Evolutionary conservation across 2,329 filamentous ascomycete species (phyloP).

Genomic region (Lachnellula suecica): DNA sequence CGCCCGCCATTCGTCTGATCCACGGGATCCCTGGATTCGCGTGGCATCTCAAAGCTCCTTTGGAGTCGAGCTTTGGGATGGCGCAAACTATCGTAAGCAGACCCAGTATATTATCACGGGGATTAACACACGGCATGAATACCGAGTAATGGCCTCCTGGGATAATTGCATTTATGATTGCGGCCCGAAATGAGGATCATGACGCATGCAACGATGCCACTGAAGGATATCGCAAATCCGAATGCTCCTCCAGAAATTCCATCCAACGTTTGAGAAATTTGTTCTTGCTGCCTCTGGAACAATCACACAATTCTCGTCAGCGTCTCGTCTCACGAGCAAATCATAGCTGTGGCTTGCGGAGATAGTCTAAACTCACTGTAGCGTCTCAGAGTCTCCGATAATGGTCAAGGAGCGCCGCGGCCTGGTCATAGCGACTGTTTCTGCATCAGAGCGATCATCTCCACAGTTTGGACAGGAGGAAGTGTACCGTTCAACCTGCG

Average conservation of each 20-base stretch:
- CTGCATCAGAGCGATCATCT: constrained; percentile 9
- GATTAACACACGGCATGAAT: too few species aligned
- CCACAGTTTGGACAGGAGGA: constrained; percentile 1
- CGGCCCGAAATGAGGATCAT: constrained; percentile 1
- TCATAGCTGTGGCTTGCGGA: constrained; percentile 5
- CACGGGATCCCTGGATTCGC: constrained; percentile 15
- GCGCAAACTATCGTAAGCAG: constrained; percentile 8
- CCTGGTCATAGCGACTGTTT: constrained; percentile 89
- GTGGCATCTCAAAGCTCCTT: constrained; percentile 14
- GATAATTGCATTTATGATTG: not conserved
- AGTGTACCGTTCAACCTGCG: constrained; percentile 82
- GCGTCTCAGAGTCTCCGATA: constrained; percentile 93
- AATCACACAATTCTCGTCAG: constrained; percentile 28
- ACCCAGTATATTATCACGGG: too few species aligned
- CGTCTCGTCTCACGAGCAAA: constrained; percentile 16
- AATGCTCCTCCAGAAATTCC: constrained; percentile 83
- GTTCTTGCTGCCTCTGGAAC: constrained; percentile 71
- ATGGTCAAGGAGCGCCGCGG: constrained; percentile 88
- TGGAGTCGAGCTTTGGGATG: constrained; percentile 8
- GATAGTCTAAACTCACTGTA: constrained; percentile 58
- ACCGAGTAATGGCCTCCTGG: not conserved
- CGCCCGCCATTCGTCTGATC: constrained; percentile 28
- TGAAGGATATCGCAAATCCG: constrained; percentile 87
- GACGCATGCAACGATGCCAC: constrained; percentile 34
- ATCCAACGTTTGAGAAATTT: constrained; percentile 89